phyloP scores from a whole-genome alignment of 768 basidiomycete genomes.

The Pseudohyphozyma bogoriensis region DNA sequence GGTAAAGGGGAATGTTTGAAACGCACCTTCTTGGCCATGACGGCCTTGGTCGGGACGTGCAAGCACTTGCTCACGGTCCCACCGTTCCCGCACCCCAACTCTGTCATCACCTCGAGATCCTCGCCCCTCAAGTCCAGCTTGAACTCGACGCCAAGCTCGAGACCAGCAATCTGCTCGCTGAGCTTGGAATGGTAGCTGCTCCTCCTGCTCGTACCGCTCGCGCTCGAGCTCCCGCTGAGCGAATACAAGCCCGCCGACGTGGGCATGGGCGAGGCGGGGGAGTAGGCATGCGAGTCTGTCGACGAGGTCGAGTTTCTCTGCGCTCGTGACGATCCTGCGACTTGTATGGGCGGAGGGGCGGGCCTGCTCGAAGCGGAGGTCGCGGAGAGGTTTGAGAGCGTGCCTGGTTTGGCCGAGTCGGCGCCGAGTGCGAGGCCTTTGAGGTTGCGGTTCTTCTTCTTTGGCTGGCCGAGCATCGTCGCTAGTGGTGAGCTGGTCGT shows the following conservation, averaged over 20 bases:
- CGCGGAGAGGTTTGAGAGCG: constrained; percentile 9
- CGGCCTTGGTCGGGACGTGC: constrained; percentile 75
- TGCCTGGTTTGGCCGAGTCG: constrained; percentile 28
- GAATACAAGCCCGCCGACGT: constrained; percentile 5
- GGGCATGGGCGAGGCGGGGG: constrained; percentile 40
- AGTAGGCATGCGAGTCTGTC: constrained; percentile 10
- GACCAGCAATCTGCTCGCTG: constrained; percentile 69
- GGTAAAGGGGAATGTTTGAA: neutral
- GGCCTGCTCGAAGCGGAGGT: neutral
- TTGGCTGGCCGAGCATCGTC: too few relatives aligned
- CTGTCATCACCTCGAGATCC: constrained; percentile 79
- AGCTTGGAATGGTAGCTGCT: constrained; percentile 52
- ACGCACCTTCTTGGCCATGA: constrained; percentile 96
- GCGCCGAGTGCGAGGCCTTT: constrained; percentile 28
- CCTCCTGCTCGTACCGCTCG: neutral
- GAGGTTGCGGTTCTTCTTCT: constrained; percentile 29
- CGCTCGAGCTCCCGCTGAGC: constrained; percentile 6
- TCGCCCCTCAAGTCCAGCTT: constrained; percentile 73
- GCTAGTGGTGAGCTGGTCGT: too few relatives aligned
- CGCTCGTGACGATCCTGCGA: constrained; percentile 10
- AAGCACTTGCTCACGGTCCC: constrained; percentile 95
- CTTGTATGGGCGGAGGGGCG: constrained; percentile 13
- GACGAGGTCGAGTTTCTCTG: neutral
- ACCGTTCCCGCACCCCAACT: constrained; percentile 91
- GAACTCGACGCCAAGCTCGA: constrained; percentile 68